Base-by-base conservation (phyloP, 2,329 filamentous ascomycete genomes). In the Grosmannia huntii region DNA sequence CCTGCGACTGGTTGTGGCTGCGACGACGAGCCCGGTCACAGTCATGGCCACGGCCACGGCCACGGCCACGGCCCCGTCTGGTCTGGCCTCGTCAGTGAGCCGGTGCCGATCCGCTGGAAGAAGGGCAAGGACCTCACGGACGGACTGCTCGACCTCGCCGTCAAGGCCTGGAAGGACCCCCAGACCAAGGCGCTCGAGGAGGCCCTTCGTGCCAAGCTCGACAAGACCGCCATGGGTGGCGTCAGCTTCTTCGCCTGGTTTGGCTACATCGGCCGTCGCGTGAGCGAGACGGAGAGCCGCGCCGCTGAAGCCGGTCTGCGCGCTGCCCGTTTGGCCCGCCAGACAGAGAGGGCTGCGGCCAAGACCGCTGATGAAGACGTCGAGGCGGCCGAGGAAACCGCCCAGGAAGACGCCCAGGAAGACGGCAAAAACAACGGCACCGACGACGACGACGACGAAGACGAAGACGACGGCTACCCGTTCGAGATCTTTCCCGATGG, bases 181-280 rank as follows among this genome's bases (percentile, higher is more conserved):
- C 16, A 44, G 41, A 21, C 41, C 41, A 44, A 44, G 23, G 41
- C 71, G 50, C 73, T 83, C 59, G 72, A 76, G 65, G 74, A 74
- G 6, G 44, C 44, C 9, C 55, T 56, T 10, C 46, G 21, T 14
- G 46, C 44, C 64, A 78, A 79, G 74, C 82, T 80, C 61, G 77
- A 83, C 64, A 73, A 75, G 62, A 84, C 79, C 19, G 80, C 81
- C 53, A 78, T 87, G 61, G 83, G 82, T 52, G 84, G 80, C 6
- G 69, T 84, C 55, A 90, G 86, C 73, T 96, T 96, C 79, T 96
- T 96, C 69, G 83, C 84, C 59, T 94, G 86, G 81, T 96, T 96
- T 70, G 89, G 86, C 57, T 96, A 85, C 75, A 82, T 79, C 62
- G 89, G 83, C 63, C 76, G 81, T 62, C 82, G 81, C 66, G 75